phyloP scores from a whole-genome alignment of 2,329 filamentous ascomycete genomes.

The Clarireedia paspali region DNA sequence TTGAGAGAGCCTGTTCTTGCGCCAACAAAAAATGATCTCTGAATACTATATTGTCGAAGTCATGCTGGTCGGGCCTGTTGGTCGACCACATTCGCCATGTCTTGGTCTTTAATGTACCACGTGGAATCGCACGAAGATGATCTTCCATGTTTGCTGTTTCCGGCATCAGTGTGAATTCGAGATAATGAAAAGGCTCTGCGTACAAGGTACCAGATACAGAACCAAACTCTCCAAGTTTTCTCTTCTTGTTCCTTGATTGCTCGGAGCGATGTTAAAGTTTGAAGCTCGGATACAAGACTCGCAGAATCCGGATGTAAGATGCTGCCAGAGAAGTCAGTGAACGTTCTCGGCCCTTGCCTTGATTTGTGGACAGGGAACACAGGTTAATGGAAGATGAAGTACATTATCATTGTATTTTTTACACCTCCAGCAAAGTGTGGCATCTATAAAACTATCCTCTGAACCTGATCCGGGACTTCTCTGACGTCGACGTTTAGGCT shows the following conservation, averaged over 20 bases:
- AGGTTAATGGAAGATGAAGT: not conserved
- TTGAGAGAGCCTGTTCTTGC: constrained; percentile 5
- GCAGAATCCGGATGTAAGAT: constrained; percentile 12
- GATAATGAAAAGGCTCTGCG: not conserved
- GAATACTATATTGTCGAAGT: constrained; percentile 6
- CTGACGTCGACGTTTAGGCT: constrained; percentile 2
- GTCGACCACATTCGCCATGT: constrained; percentile 11
- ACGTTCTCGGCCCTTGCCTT: not conserved
- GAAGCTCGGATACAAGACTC: constrained; percentile 11
- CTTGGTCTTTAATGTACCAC: constrained; percentile 4
- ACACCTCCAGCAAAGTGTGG: constrained; percentile 6
- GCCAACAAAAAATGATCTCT: constrained; percentile 7
- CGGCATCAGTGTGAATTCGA: not conserved
- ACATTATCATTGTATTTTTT: constrained; percentile 4
- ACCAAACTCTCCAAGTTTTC: constrained; percentile 16
- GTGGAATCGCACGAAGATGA: constrained; percentile 5
- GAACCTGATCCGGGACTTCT: not conserved
- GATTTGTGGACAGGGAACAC: not conserved
- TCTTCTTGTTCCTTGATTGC: constrained; percentile 9
- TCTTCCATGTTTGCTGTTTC: constrained; percentile 14
- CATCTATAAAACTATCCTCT: not conserved
- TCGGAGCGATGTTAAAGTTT: constrained; percentile 13
- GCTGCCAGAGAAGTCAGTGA: not conserved
- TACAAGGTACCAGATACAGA: constrained; percentile 14
- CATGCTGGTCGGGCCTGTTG: constrained; percentile 2